A percentile compares a stretch with the other conserved stretches of the same genome.
Conservation (phyloP, 139 green algal genomes). For the Ettlia oleoabundans region DNA sequence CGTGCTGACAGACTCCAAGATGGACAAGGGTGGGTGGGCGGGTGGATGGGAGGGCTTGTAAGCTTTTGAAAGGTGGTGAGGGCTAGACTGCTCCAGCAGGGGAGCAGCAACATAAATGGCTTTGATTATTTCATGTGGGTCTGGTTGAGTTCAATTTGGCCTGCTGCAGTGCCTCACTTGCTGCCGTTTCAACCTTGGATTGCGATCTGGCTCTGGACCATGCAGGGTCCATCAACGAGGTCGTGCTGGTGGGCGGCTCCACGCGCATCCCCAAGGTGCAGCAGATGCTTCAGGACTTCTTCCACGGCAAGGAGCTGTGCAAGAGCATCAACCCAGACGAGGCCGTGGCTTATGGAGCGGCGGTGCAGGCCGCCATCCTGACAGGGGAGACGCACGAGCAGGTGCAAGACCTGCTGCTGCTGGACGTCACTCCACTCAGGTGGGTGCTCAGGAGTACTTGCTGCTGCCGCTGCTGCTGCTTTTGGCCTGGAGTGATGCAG, state of each 20-base stretch:
- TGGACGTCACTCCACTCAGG: slow-evolving; percentile 94
- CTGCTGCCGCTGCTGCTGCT: background rate
- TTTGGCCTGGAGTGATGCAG: background rate
- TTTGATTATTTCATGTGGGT: too few relatives aligned
- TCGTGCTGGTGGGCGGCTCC: slow-evolving; percentile 94
- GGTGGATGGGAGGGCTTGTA: background rate
- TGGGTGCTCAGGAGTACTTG: background rate
- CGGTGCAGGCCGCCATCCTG: slow-evolving; percentile 95
- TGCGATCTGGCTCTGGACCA: background rate
- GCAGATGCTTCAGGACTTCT: slow-evolving; percentile 97
- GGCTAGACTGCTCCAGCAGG: too few relatives aligned
- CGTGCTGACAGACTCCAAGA: slow-evolving; percentile 32
- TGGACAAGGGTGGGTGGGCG: slow-evolving; percentile 26
- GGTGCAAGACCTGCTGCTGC: slow-evolving; percentile 98
- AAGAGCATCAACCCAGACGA: slow-evolving; percentile 99
- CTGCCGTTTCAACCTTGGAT: background rate
- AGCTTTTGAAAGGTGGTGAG: background rate
- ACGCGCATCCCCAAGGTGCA: slow-evolving; percentile 99
- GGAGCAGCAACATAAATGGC: too few relatives aligned
- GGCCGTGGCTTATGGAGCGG: slow-evolving; percentile 97
- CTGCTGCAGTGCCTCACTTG: too few relatives aligned
- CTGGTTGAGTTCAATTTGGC: too few relatives aligned
- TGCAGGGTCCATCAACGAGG: slow-evolving; percentile 72
- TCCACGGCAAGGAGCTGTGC: slow-evolving; percentile 99
- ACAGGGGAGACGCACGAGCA: slow-evolving; percentile 91